Evolutionary conservation across 352 stramenopile genomes (phyloP), one percentile per base, ranked within the genome.

Genomic region (Thraustotheca clavata): DNA sequence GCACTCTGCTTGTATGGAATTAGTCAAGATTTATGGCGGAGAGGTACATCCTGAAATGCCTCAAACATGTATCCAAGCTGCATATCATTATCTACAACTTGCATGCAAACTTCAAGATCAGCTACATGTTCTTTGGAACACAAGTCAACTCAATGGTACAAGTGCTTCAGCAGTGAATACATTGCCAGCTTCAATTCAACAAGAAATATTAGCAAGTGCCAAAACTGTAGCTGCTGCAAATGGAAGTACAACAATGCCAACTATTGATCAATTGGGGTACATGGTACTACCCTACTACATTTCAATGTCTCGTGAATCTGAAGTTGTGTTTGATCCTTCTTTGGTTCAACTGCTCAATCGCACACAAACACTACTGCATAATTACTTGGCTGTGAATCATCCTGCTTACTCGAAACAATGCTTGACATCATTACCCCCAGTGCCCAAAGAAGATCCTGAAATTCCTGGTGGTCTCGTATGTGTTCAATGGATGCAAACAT

Each of bases 91-190:
- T 26, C 31, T 65, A 6, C 35, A 40, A n/a, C 26, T 65, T 27
- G 57, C 57, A 0, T 65, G 57, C 38, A 65, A 52, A n/a, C 57
- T 65, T 8, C 36, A 55, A 27, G 57, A 65, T 9, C 57, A 65
- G 20, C 36, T 65, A 3, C 27, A 54, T 22, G n/a, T 26, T 8
- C 24, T 65, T 3, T 65, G 57, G 57, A 50, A 65, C 38, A 39
- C 57, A 14, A 65, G 35, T 20, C 20, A 36, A 20, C 20, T 65
- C 5, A 27, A 65, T 33, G 27, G 26, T 20, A 35, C 47, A n/a
- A 65, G 38, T 33, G 57, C 57, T 1, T 57, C 38, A 22, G 35
- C 14, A 1, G 20, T 65, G 6, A 46, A 41, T n/a, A 65, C 46
- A 31, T 20, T 65, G n/a, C 32, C 57, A 7, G 8, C 38, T 24